Conservation (phyloP, 2,329 filamentous ascomycete genomes). For the Claviceps quebecensis region DNA sequence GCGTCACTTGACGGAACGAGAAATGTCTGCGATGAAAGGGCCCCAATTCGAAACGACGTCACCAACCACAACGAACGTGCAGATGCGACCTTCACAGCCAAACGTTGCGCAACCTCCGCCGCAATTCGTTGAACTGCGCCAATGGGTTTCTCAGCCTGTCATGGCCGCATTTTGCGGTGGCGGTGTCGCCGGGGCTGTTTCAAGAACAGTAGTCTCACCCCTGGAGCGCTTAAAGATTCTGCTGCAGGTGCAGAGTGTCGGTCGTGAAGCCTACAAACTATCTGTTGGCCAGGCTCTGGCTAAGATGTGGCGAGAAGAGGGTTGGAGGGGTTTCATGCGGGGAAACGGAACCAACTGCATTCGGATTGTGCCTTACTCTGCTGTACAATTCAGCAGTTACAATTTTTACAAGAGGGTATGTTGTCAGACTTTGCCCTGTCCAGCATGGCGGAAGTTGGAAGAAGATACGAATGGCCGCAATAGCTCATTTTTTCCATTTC, state of each 20-base stretch:
- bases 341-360: conserved; percentile 98
- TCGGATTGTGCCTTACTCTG: conserved; percentile 93
- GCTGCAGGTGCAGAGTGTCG: conserved; percentile 88
- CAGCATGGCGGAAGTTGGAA: background rate
- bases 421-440: background rate
- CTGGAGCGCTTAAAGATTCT: conserved; percentile 93
- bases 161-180: conserved; percentile 87
- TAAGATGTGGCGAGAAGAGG: conserved; percentile 97
- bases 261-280: conserved; percentile 83
- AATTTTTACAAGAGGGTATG: conserved; percentile 89
- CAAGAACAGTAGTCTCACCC: conserved; percentile 89
- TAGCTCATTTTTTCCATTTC: background rate
- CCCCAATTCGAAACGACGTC: conserved; percentile 7
- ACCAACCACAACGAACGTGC: conserved; percentile 1
- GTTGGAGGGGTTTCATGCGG: conserved; percentile 93
- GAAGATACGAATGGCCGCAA: background rate
- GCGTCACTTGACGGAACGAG: conserved; percentile 7
- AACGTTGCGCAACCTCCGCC: conserved; percentile 11
- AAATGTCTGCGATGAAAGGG: conserved; percentile 19
- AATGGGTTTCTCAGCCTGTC: conserved; percentile 63
- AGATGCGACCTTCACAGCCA: conserved; percentile 14
- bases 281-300: conserved; percentile 75
- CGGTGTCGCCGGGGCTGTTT: conserved; percentile 91
- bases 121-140: conserved; percentile 23
- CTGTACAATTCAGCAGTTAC: conserved; percentile 96